Evolutionary conservation across 1,284 basidiomycete species (phyloP), one percentile per base, ranked within the genome.

Genomic region (Ceratobasidium sp.): DNA sequence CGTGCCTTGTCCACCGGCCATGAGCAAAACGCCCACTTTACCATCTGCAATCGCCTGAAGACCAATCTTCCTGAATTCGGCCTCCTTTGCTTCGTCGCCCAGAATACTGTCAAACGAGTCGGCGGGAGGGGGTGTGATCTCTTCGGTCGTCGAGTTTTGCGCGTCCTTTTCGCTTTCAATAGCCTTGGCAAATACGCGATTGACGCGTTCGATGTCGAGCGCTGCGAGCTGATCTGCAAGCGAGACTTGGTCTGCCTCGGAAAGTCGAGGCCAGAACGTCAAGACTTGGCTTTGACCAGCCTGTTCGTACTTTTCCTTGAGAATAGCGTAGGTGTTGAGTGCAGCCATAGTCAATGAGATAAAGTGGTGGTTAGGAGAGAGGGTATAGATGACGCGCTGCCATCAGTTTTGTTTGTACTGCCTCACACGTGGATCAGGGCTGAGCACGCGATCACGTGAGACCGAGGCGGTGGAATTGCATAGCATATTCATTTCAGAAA

Each of bases 1-100:
- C 18, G 96, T 97, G 26, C 97, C 97, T 82, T 99, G 97, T 2
- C 97, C 97, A 61, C 97, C 97, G 1, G 97, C 97, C 91, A 99
- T 93, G 77, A 99, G 87, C 34, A 99, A 85, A 12, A 99, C 96
- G 36, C 90, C 97, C 50, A 98, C 95, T 77, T 94, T 83, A 75
- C 93, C 91, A 36, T 87, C 81, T 12, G 90, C 87, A 77, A 98
- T 89, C 65, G 97, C 96, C 55, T 89, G 81, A 58, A 98, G 84
- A 57, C 97, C 97, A 41, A 86, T 83, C 9, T 81, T 78, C 39
- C 88, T 84, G 93, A 94, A 97, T 80, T 88, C 85, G 32, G 81
- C 81, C 74, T 87, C 88, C 76, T 89, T 88, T 59, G 81, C 83
- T n/a, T 85, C 80, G 57, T 83, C 81, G 52, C 84, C 84, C 30